These are phyloP conservation scores for Aspergillus transmontanensis DNA, from an alignment of 2,329 filamentous ascomycete genomes.

Conservation along the genomic window DNA sequence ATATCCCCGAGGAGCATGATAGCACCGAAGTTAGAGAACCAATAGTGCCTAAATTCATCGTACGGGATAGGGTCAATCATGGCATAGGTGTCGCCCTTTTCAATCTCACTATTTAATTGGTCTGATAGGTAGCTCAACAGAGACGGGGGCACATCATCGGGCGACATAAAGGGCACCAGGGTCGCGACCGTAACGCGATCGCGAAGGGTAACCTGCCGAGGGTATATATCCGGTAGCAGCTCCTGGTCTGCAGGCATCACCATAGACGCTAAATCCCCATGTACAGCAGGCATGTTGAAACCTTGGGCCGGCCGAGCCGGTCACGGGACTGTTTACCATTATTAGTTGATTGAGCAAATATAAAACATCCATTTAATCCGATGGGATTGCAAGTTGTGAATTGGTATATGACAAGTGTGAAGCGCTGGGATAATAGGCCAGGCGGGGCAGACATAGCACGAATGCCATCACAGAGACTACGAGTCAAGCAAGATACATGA, in stretches of 20 bases:
- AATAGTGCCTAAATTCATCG: conserved; percentile 78
- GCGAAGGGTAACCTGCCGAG: conserved; percentile 77
- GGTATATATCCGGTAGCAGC: conserved; percentile 68
- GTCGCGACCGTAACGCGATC: conserved; percentile 84
- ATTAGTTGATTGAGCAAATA: conserved; percentile 29
- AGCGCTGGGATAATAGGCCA: neutral
- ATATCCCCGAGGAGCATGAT: conserved; percentile 84
- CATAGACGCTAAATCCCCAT: conserved; percentile 36
- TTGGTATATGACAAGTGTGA: neutral
- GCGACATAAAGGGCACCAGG: conserved; percentile 78
- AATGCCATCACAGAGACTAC: neutral
- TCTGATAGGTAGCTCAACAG: conserved; percentile 77
- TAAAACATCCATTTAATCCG: neutral
- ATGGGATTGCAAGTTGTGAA: neutral
- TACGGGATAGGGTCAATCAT: conserved; percentile 76
- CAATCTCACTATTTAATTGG: conserved; percentile 86
- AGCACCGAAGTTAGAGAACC: conserved; percentile 88
- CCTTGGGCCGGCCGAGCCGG: conserved; percentile 27
- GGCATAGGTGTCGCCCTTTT: conserved; percentile 88
- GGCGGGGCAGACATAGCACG: neutral
- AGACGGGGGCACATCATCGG: conserved; percentile 72
- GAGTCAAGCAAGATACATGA: conserved; percentile 2
- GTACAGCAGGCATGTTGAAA: conserved; percentile 39
- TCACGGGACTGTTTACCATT: conserved; percentile 39
- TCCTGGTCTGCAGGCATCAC: conserved; percentile 40